Conservation (phyloP, 257 asterid genomes). For the Solanum appendiculatum region DNA sequence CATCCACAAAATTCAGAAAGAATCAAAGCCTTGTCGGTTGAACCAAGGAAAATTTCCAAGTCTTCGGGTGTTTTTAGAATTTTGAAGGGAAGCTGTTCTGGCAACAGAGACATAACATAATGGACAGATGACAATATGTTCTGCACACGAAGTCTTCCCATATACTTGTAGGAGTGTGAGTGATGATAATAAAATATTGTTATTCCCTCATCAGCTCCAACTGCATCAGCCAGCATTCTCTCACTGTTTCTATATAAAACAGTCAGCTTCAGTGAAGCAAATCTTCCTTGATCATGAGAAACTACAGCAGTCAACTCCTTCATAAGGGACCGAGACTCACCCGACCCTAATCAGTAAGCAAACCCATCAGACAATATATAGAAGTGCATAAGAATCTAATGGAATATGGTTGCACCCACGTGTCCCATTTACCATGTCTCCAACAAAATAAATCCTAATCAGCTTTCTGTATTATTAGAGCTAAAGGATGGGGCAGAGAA, state of each 20-base stretch:
- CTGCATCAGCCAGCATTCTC: constrained; percentile 67
- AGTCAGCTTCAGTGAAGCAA: constrained; percentile 64
- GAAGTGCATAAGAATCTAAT: not conserved
- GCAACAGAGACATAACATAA: constrained; percentile 42
- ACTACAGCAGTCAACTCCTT: constrained; percentile 55
- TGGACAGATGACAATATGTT: constrained; percentile 63
- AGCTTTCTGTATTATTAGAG: not conserved
- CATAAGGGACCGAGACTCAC: constrained; percentile 80
- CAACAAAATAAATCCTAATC: not conserved
- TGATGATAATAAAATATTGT: constrained; percentile 53
- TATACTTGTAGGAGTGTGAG: constrained; percentile 49
- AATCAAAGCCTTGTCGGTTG: constrained; percentile 82
- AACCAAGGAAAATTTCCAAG: constrained; percentile 50
- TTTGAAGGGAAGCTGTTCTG: constrained; percentile 55
- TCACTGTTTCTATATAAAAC: constrained; percentile 56
- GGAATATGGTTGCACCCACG: not conserved
- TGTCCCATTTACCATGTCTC: not conserved
- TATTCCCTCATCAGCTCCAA: constrained; percentile 61
- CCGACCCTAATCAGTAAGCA: constrained; percentile 59
- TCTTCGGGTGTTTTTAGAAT: constrained; percentile 46
- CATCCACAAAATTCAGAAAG: constrained; percentile 88
- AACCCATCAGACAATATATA: constrained; percentile 1
- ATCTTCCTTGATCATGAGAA: constrained; percentile 33
- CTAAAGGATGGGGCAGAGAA: not conserved
- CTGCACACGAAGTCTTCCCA: constrained; percentile 66